These are phyloP conservation scores for Cladophialophora immunda DNA, from an alignment of 2,329 filamentous ascomycete species.

Conservation along the genomic window DNA sequence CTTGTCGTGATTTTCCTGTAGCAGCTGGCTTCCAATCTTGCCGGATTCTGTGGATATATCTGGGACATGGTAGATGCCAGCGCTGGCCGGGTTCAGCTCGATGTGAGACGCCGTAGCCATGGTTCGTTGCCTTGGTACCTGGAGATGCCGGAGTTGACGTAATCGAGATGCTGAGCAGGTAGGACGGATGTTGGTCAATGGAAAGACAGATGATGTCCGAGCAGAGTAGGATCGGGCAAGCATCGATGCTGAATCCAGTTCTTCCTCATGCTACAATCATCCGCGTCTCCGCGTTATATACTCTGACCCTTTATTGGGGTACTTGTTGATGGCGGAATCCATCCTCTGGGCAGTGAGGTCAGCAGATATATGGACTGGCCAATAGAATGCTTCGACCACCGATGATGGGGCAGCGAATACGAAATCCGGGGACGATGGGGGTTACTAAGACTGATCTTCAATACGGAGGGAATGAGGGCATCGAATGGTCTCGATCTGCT, in stretches of 20 bases:
- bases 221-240: constrained; percentile 12
- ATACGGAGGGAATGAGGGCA: neutral
- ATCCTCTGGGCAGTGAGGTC: constrained; percentile 19
- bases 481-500: constrained; percentile 15
- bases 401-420: neutral
- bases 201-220: constrained; percentile 6
- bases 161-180: neutral
- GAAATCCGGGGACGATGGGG: constrained; percentile 19
- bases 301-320: neutral
- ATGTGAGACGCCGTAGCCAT: constrained; percentile 61
- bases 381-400: constrained; percentile 10
- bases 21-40: constrained; percentile 68
- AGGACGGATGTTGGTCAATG: constrained; percentile 8
- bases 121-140: constrained; percentile 14
- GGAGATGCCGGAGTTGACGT: constrained; percentile 9
- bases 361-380: constrained; percentile 7
- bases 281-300: neutral
- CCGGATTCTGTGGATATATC: constrained; percentile 65
- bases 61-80: constrained; percentile 57
- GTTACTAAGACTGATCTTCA: neutral
- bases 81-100: constrained; percentile 54
- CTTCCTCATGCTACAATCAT: neutral
- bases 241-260: constrained; percentile 16
- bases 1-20: constrained; percentile 76
- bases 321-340: neutral